Evolutionary conservation across 345 rosid genomes (phyloP), one percentile per base, ranked within the genome.

Genomic region (Citropsis articulata): DNA sequence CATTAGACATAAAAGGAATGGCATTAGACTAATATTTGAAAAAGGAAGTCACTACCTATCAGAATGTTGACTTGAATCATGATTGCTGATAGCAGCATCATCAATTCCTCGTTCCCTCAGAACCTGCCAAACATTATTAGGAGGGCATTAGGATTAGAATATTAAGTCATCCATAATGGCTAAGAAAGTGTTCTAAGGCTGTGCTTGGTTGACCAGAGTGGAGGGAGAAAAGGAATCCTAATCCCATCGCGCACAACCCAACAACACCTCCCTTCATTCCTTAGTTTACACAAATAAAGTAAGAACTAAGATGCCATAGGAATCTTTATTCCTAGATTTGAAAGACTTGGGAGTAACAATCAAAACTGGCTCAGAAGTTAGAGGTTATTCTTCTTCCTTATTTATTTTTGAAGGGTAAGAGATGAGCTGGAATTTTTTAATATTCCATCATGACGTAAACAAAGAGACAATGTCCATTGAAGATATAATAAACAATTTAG

Each of bases 61-160:
- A 53, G 83, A 80, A 66, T 70, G 84, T 71, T 78, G 93, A 75
- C 67, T 91, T 57, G 71, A 35, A 57, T 87, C 88, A 18, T 71
- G 86, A 79, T 77, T 83, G 80, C 79, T 86, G 27, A 81, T 63
- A 66, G 80, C 67, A 74, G 77, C 83, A 76, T 83, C 87, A 74
- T 90, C 92, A 21, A 90, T 70, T 57, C 93, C 92, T 79, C 93
- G 87, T 81, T 82, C 95, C 85, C 86, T 94, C 80, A 94, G 83
- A 74, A 94, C 95, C 97, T 94, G 84, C 66, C 60, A 71, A 35
- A 19, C 66, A 22, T 66, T 24, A 79, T 35, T 36, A 75, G 24
- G 73, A 75, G 50, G 67, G n/a, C 42, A 69, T 40, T 55, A 48
- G 60, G 68, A 53, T 57, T 38, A 5, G 27, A 50, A 50, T 22